Evolutionary conservation across 2,329 filamentous ascomycete genomes (phyloP).

Genomic region (Endothia cerciana): DNA sequence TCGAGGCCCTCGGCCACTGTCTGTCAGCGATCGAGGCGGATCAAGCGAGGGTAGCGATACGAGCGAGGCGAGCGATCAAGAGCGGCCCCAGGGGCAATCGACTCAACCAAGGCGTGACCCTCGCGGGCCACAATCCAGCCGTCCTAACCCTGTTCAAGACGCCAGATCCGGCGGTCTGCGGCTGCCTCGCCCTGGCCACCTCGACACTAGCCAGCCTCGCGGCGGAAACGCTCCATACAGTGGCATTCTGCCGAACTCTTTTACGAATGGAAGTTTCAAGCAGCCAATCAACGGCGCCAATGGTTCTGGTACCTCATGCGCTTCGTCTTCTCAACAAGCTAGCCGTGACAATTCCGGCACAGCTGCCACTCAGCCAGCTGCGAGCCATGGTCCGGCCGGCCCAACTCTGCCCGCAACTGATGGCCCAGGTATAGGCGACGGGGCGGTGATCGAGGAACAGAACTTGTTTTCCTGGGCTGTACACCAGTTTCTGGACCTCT

Average conservation of each 20-base stretch:
- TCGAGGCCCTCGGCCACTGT: background rate
- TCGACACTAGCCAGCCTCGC: background rate
- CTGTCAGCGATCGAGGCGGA: background rate
- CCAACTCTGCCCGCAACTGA: background rate
- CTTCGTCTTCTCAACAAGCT: background rate
- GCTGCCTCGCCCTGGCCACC: conserved; percentile 1
- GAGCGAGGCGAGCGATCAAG: background rate
- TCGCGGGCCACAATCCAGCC: background rate
- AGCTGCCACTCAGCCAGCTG: background rate
- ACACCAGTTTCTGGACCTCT: background rate
- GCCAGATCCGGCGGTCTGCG: conserved; percentile 2
- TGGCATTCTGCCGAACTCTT: background rate
- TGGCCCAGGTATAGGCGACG: background rate
- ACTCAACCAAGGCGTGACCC: background rate
- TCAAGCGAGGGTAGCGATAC: background rate
- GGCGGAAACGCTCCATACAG: background rate
- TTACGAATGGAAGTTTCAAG: no score
- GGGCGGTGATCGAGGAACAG: background rate
- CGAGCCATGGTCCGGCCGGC: background rate
- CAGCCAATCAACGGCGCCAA: no score
- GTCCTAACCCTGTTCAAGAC: conserved; percentile 9
- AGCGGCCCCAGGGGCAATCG: background rate
- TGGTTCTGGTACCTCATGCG: background rate
- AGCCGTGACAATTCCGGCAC: no score
- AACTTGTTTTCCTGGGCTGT: background rate